phyloP scores from a whole-genome alignment of 345 rosid genomes.

The Hypericum perforatum region DNA sequence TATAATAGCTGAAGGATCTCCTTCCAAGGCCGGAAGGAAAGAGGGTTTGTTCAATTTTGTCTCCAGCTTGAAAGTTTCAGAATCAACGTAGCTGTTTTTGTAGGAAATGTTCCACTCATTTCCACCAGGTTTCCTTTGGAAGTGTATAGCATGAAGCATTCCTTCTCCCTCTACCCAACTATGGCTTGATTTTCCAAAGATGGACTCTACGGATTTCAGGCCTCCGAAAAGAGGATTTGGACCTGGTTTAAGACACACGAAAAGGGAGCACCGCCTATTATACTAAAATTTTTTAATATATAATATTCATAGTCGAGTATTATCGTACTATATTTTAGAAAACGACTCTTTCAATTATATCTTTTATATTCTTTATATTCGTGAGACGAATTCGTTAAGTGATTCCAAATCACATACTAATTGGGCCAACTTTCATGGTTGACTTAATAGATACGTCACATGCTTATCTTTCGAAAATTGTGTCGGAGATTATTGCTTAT shows the following conservation, averaged over 20 bases:
- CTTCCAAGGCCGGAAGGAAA: constrained; percentile 7
- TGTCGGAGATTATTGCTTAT: no score
- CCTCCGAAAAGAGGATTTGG: constrained; percentile 14
- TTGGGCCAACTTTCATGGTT: no score
- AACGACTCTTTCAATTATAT: no score
- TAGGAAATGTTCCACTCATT: constrained; percentile 6
- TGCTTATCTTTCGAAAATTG: no score
- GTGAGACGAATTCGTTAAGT: no score
- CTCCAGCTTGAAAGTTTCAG: constrained; percentile 7
- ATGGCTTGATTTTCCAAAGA: constrained; percentile 6
- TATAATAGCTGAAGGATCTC: constrained; percentile 7
- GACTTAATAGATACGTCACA: no score
- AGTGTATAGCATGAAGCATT: constrained; percentile 13
- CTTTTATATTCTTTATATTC: no score
- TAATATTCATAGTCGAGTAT: no score
- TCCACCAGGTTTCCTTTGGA: neutral
- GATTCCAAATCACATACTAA: no score
- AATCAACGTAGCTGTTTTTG: constrained; percentile 10
- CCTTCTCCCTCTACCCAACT: constrained; percentile 16
- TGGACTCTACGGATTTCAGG: constrained; percentile 1
- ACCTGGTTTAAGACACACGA: neutral
- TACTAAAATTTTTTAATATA: no score
- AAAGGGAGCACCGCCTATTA: no score
- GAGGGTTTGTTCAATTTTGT: neutral
- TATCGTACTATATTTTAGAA: no score